phyloP scores from a whole-genome alignment of 2,329 filamentous ascomycete species.

The Aspergillus sergii region DNA sequence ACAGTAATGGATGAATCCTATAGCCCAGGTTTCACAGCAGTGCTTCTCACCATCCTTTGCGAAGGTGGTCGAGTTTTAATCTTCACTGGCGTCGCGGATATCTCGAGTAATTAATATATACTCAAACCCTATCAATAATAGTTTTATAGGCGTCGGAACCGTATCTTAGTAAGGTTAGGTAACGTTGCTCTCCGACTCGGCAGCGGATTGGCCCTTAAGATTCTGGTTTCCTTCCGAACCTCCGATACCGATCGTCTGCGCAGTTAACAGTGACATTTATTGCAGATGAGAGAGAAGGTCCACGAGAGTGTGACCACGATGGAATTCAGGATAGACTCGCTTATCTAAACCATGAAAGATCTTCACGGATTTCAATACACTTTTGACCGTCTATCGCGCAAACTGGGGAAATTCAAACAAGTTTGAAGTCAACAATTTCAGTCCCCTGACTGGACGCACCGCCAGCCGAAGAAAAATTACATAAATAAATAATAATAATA shows the following conservation, averaged over 20 bases:
- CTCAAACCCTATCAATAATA: not conserved
- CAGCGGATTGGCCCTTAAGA: not conserved
- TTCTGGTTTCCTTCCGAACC: not conserved
- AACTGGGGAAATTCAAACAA: not conserved
- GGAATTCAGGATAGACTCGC: not conserved
- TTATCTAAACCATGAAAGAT: not conserved
- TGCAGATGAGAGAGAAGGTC: not conserved
- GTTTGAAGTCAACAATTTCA: not conserved
- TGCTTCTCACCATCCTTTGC: not conserved
- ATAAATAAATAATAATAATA: not conserved
- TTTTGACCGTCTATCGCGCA: constrained; percentile 14
- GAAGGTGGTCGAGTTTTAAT: constrained; percentile 7
- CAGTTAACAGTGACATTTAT: not conserved
- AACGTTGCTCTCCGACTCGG: not conserved
- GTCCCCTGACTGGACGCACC: not conserved
- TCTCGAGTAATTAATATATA: not conserved
- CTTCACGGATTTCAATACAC: not conserved
- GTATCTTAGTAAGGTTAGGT: not conserved
- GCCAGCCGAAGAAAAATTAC: not conserved
- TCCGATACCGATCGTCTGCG: not conserved
- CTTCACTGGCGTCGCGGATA: constrained; percentile 2
- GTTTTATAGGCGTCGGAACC: not conserved
- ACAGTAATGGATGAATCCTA: not conserved
- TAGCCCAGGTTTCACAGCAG: not conserved
- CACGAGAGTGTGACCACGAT: not conserved